These are phyloP conservation scores for Antonospora locustae DNA, from an alignment of 371 early-diverging fungal genomes.

Conservation along the genomic window DNA sequence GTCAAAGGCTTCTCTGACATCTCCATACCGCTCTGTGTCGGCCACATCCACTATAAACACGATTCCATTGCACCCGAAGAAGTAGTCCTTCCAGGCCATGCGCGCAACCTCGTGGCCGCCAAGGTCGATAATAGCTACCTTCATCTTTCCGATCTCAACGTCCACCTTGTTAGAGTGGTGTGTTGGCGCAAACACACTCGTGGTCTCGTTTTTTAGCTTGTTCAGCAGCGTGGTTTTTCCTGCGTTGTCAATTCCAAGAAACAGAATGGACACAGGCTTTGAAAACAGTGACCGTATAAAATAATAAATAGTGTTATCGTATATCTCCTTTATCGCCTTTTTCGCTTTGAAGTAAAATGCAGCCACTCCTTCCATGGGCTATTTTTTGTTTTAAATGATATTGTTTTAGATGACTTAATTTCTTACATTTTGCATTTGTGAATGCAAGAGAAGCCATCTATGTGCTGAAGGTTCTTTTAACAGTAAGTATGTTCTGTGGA, in stretches of 20 bases:
- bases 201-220: constrained; percentile 91
- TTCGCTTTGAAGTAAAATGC: too few species aligned
- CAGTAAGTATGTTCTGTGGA: too few species aligned
- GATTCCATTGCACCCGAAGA: constrained; percentile 52
- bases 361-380: too few species aligned
- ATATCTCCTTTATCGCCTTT: constrained; percentile 26
- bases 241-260: constrained; percentile 96
- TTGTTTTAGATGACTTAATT: too few species aligned
- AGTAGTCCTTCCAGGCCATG: constrained; percentile 53
- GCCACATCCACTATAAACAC: constrained; percentile 54
- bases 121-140: constrained; percentile 48
- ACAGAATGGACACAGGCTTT: constrained; percentile 90
- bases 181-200: constrained; percentile 84
- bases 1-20: constrained; percentile 49
- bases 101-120: constrained; percentile 54
- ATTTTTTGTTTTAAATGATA: too few species aligned
- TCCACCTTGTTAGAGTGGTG: constrained; percentile 59
- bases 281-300: constrained; percentile 42
- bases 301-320: constrained; percentile 30
- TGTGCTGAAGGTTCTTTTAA: too few species aligned
- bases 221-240: constrained; percentile 96
- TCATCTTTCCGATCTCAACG: constrained; percentile 54
- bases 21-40: constrained; percentile 45
- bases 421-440: too few species aligned
- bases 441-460: too few species aligned